Conservation (phyloP, 1,139 yeast genomes). For the Diutina ranongensis region DNA sequence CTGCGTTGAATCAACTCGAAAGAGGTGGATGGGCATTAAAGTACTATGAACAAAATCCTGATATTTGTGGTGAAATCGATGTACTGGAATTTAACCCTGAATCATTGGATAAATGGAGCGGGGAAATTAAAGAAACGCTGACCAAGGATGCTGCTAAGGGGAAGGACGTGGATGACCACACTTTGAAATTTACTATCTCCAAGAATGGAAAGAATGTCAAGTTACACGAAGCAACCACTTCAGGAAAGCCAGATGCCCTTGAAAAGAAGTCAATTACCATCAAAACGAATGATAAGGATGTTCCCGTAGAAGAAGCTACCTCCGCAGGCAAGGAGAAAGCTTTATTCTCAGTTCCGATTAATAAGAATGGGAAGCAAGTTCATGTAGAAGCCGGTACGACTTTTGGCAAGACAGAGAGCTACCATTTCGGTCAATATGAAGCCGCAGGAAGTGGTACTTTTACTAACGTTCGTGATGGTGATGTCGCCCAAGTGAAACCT, state of each 20-base stretch:
- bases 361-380: neutral
- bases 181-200: neutral
- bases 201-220: neutral
- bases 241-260: neutral
- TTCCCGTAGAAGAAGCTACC: neutral
- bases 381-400: neutral
- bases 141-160: neutral
- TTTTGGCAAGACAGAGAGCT: neutral
- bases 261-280: neutral
- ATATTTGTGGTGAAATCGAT: neutral
- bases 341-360: neutral
- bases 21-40: conserved; percentile 3
- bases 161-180: neutral
- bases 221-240: neutral
- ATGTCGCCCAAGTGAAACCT: neutral
- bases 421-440: neutral
- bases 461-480: neutral
- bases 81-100: neutral
- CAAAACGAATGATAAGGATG: neutral
- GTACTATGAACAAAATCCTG: neutral
- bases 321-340: neutral
- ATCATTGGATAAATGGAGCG: neutral
- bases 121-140: neutral
- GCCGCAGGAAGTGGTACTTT: neutral
- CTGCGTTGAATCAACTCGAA: neutral